phyloP scores from a whole-genome alignment of 202 grass and related monocot genomes.

The Setaria italica region DNA sequence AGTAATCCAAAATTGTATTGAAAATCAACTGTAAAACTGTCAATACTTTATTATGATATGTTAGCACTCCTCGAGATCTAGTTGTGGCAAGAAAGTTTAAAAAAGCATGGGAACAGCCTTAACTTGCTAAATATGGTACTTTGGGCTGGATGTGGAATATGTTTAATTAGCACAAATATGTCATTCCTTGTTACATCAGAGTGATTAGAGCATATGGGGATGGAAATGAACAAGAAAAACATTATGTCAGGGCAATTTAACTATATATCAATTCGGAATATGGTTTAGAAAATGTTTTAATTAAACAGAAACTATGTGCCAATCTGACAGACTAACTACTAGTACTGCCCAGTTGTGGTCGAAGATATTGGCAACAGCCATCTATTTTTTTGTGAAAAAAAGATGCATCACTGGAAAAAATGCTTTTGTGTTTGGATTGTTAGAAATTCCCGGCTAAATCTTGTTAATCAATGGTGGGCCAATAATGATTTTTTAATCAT shows the following conservation, averaged over 20 bases:
- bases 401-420: background rate
- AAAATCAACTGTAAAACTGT: background rate
- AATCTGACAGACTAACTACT: background rate
- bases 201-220: background rate
- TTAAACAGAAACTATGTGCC: background rate
- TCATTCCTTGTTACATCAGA: background rate
- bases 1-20: background rate
- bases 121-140: conserved; percentile 28
- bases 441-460: background rate
- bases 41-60: background rate
- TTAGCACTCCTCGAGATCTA: background rate
- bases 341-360: background rate
- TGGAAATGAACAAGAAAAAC: conserved; percentile 18
- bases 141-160: background rate
- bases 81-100: background rate
- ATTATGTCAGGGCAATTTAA: background rate
- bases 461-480: too few species aligned
- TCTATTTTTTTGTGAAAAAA: background rate
- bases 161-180: background rate
- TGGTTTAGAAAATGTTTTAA: background rate
- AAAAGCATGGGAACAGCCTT: background rate
- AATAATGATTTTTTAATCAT: too few species aligned
- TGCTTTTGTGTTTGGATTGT: background rate
- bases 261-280: conserved; percentile 5
- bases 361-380: background rate